phyloP scores from a whole-genome alignment of 805 yeast species.

The Teunomyces barrocoloradensis region DNA sequence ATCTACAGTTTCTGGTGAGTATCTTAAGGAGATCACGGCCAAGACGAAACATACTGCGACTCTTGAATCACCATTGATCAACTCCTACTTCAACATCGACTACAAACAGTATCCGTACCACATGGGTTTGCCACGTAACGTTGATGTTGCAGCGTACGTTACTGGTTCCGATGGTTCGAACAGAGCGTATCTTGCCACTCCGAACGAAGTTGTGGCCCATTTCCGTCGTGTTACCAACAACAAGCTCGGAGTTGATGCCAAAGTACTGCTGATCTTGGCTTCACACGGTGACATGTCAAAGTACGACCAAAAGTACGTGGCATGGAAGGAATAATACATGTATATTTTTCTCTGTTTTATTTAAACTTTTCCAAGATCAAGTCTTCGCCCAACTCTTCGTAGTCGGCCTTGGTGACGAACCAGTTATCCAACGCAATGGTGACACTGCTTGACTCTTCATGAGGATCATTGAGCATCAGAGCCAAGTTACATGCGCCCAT shows the following conservation, averaged over 20 bases:
- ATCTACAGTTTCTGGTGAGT: constrained; percentile 11
- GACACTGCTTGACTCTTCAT: constrained; percentile 21
- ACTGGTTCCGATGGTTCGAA: constrained; percentile 67
- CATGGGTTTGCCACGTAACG: constrained; percentile 79
- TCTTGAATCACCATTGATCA: constrained; percentile 36
- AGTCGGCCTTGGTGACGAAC: constrained; percentile 63
- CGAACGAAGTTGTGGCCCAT: constrained; percentile 61
- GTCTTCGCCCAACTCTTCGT: constrained; percentile 59
- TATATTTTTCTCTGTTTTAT: too few species aligned
- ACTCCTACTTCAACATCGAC: constrained; percentile 38
- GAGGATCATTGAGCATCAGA: constrained; percentile 52
- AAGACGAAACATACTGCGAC: constrained; percentile 21
- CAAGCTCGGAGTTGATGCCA: constrained; percentile 59
- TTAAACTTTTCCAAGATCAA: constrained; percentile 36
- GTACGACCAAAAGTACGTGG: constrained; percentile 41
- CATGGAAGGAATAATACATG: constrained; percentile 33
- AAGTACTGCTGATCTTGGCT: constrained; percentile 57
- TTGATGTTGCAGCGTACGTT: constrained; percentile 61
- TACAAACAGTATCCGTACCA: constrained; percentile 53
- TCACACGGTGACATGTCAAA: constrained; percentile 49
- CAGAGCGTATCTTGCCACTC: constrained; percentile 66
- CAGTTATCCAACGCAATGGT: constrained; percentile 44
- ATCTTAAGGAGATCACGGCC: constrained; percentile 17
- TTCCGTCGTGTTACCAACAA: constrained; percentile 51
- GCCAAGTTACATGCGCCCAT: constrained; percentile 71